Evolutionary conservation across 148 eudicot genomes (phyloP), one percentile per base, ranked within the genome.

Genomic region (Dianthus caryophyllus): DNA sequence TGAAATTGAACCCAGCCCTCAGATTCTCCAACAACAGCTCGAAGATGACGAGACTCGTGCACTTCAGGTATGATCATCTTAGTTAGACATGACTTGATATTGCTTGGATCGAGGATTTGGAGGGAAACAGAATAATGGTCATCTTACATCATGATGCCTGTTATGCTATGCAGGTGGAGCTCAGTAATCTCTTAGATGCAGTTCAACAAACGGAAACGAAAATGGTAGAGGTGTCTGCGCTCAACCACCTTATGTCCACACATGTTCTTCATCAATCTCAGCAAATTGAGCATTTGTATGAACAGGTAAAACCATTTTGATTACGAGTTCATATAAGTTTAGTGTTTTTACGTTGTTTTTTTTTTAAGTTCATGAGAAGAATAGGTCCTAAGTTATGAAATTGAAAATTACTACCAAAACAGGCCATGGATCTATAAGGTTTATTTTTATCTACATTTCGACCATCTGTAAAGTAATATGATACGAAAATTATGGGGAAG

Each of bases 191-290:
- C 67, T 76, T 94, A 65, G 99, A 94, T 75, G 96, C 93, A 59
- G 97, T 72, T 75, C 93, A 90, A 76, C 82, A 88, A 74, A 90
- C 99, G 49, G 97, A 90, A 75, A 88, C 96, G 49, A 94, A 85
- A 79, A 88, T 90, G 97, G 88, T 94, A 58, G 99, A 94, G 75
- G 87, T 94, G 93, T 94, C 99, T 71, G 97, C 96, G 22, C 72
- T 94, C 66, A 90, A 90, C 80, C 99, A 94, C 71, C 93, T 94
- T 54, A 90, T 94, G 90, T 90, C 99, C 29, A 88, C 97, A 30
- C 96, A 94, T 76, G 97, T 94, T 67, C 83, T 90, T 74, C 89
- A 94, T 71, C 97, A 94, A 80, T 78, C 92, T 56, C 88, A 90
- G 68, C 97, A 90, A 74, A 94, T 94, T 43, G 97, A 94, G 83